Base-by-base conservation (phyloP, 768 basidiomycete species). In the Harrya chromipes region DNA sequence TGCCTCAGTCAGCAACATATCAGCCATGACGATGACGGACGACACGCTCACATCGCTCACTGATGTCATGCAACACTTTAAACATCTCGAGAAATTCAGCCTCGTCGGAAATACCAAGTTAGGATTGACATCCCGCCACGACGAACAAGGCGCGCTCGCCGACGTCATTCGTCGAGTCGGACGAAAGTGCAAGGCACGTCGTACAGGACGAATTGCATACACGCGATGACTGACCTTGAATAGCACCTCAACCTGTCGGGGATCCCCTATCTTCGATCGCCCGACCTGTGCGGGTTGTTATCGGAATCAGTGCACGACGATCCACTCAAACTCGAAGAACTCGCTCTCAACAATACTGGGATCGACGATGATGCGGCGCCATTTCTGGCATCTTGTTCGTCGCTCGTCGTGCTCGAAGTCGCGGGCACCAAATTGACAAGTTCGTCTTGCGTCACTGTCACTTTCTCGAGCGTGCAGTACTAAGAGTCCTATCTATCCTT, bases 81-180 rank as follows among this genome's bases (percentile, higher is more conserved):
- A 54, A 11, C 51, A 61, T 20, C 66, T 88, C 21, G 78, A 82
- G 46, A 74, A 70, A 50, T 49, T 88, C 42, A 87, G 68, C 59
- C 68, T 88, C 8, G 84, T 83, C 7, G 81, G 81, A 7, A 88
- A 87, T 57, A 71, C 72, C 6, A 85, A 83, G 50, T 61, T 88
- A 16, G 81, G 80, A 7, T 44, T 69, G n/a, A 58, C 63, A 0
- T 65, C 70, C 7, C 61, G 63, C 40, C 39, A 35, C 26, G 58
- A 50, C 24, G 59, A 54, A 41, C 60, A 68, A 8, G 57, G 69
- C 4, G 66, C 79, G 1, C 59, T 86, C 5, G 56, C 66, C 2
- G 59, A 72, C 20, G 77, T 87, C 52, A 57, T 88, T 24, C 57
- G 62, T 39, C 67, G 63, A 9, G 78, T 86, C 13, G 85, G 86